Evolutionary conservation across 1,284 basidiomycete genomes (phyloP), one percentile per base, ranked within the genome.

Genomic region (Boletus sp.): DNA sequence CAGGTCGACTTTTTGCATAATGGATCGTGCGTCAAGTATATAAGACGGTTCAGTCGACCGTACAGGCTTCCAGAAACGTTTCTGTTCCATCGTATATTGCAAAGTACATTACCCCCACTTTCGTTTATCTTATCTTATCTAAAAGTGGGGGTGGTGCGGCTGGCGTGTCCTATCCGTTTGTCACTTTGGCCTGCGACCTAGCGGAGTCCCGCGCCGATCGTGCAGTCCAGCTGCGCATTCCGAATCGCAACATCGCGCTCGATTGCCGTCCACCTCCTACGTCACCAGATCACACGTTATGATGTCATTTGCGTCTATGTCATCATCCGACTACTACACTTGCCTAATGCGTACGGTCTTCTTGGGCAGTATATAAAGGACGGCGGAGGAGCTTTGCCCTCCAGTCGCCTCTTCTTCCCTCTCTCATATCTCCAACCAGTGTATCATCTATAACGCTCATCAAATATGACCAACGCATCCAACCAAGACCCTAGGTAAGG

Each of bases 401-500:
- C 22, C 51, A 53, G 10, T 47, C 44, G 32, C 45, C 25, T 46
- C 30, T 45, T 43, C 14, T 44, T 32, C 26, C 48, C 51, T 29
- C 19, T 25, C 19, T 46, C 8, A 10, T 48, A 22, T 14, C 42
- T 35, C 6, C 33, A 2, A 33, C 22, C 27, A 42, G 0, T 14
- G 10, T 27, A 33, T 26, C 12, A 14, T 43, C 14, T 1, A 22
- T 16, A 41, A 10, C 19, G 25, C 3, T 10, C 8, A n/a, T 19
- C 10, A 17, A 50, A 27, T 30, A 64, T 67, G 60, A 45, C 57
- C 34, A 52, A 51, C 47, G 35, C 16, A 6, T 44, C 46, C 43
- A 55, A 7, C 50, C 59, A 66, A 51, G 60, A 65, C 0, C 52
- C 65, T 4, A 67, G 65, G 63, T 69, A 14, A 48, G 57, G 20